A percentile compares a stretch with the other conserved stretches of the same genome.
phyloP scores from a whole-genome alignment of 2,329 filamentous ascomycete genomes.

The Cladophialophora yegresii region DNA sequence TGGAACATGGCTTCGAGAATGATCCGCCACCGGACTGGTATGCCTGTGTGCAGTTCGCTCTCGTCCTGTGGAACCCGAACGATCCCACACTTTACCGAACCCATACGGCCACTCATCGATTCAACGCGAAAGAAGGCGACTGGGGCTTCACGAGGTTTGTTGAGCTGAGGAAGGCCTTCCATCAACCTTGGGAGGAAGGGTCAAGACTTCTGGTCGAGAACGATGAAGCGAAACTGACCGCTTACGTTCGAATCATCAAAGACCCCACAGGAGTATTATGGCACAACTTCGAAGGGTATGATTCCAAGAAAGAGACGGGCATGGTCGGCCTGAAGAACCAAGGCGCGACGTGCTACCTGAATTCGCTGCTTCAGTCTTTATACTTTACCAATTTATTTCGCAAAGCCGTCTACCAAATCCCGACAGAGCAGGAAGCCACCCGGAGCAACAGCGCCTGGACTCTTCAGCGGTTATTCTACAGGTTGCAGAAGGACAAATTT shows the following conservation, averaged over 20 bases:
- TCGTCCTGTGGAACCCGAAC: slow-evolving; percentile 92
- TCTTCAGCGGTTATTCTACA: slow-evolving; percentile 90
- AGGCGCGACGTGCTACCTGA: slow-evolving; percentile 87
- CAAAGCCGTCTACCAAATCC: slow-evolving; percentile 97
- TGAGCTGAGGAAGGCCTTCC: slow-evolving; percentile 83
- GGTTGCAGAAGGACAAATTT: slow-evolving; percentile 79
- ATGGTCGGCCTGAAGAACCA: slow-evolving; percentile 97
- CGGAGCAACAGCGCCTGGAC: slow-evolving; percentile 89
- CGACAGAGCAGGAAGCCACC: slow-evolving; percentile 80
- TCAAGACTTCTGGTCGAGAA: slow-evolving; percentile 58
- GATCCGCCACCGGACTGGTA: slow-evolving; percentile 90
- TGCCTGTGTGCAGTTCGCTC: slow-evolving; percentile 90
- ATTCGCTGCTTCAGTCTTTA: slow-evolving; percentile 78
- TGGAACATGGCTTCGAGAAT: slow-evolving; percentile 85
- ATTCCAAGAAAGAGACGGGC: slow-evolving; percentile 98
- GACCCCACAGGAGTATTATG: slow-evolving; percentile 53
- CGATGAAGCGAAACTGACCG: slow-evolving; percentile 51
- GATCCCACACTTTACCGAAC: slow-evolving; percentile 78
- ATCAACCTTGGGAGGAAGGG: slow-evolving; percentile 69
- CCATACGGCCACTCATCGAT: slow-evolving; percentile 88
- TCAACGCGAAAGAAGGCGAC: slow-evolving; percentile 93
- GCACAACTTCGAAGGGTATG: slow-evolving; percentile 64
- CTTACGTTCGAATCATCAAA: slow-evolving; percentile 53
- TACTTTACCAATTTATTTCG: slow-evolving; percentile 92
- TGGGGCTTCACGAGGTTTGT: slow-evolving; percentile 99